Evolutionary conservation across 306 rosid species (phyloP), one percentile per base, ranked within the genome.

Genomic region (Quercus parvula): DNA sequence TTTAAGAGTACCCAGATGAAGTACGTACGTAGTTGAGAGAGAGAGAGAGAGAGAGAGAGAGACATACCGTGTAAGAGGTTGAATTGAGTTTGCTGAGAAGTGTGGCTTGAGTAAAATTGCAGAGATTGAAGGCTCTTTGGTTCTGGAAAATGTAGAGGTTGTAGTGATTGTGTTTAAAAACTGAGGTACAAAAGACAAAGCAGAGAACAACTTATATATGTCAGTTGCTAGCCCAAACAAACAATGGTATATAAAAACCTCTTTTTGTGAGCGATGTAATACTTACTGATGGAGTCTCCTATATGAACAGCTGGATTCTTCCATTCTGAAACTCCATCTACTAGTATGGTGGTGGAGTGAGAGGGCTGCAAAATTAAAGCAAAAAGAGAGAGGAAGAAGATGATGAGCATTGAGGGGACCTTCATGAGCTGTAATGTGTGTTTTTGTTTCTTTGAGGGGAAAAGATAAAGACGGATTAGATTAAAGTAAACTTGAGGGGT

Each of bases 101-200:
- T 56, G 90, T 90, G 84, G 99, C 93, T 77, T 75, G 92, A 70
- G 90, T 82, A 88, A 92, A 85, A 72, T 92, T 91, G 89, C 99
- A 92, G 85, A 86, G 72, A 70, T 84, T 75, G 84, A 90, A 92
- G 76, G 97, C 97, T 70, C 76, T 77, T 78, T 81, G 88, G 87
- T 92, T 86, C 92, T 89, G 90, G 92, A 94, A 94, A 86, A 94
- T 94, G 95, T 89, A 92, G 84, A 94, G 99, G 35, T 70, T 86
- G 89, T 84, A 87, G 84, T 85, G 88, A 64, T 85, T 92, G 89
- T 86, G 97, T 90, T 90, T 84, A 83, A 94, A 94, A 87, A 87
- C 99, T 94, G 78, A 73, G 27, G 64, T 64, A 77, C 20, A 80
- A 33, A 63, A 75, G 81, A 44, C 19, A 86, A 27, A 20, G 52